These are phyloP conservation scores for Truncatella angustata DNA, from an alignment of 2,329 filamentous ascomycete species.

Conservation along the genomic window DNA sequence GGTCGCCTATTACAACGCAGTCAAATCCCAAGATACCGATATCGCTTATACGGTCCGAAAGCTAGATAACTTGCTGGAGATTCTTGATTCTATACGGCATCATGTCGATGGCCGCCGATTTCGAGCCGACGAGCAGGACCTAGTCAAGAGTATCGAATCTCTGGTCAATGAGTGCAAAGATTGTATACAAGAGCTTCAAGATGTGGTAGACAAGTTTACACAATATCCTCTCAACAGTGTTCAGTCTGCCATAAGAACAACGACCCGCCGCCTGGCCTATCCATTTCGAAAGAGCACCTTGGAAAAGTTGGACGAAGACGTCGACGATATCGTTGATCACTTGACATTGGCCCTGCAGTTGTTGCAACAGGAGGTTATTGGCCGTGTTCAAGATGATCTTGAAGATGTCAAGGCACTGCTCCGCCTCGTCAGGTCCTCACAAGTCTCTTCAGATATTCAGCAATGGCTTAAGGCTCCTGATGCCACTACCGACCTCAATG, in stretches of 20 bases:
- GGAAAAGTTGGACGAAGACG: slow-evolving; percentile 34
- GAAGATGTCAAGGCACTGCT: slow-evolving; percentile 25
- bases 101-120: slow-evolving; percentile 1
- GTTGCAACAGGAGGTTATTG: slow-evolving; percentile 27
- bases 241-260: slow-evolving; percentile 13
- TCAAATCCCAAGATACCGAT: slow-evolving; percentile 24
- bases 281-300: slow-evolving; percentile 35
- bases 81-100: slow-evolving; percentile 22
- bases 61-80: slow-evolving; percentile 21
- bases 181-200: slow-evolving; percentile 6
- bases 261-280: slow-evolving; percentile 22
- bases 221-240: slow-evolving; percentile 8
- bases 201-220: slow-evolving; percentile 19
- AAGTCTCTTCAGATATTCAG: slow-evolving; percentile 24
- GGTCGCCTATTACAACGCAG: slow-evolving; percentile 30
- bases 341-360: slow-evolving; percentile 30
- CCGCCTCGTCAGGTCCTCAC: slow-evolving; percentile 19
- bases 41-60: slow-evolving; percentile 23
- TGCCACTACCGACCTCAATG: slow-evolving; percentile 31
- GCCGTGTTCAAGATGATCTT: slow-evolving; percentile 22
- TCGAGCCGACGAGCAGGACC: slow-evolving; percentile 6
- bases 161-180: slow-evolving; percentile 4
- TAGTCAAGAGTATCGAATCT: slow-evolving; percentile 7
- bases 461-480: slow-evolving; percentile 36
- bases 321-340: slow-evolving; percentile 29